A percentile compares a stretch with the other conserved stretches of the same genome.
Evolutionary conservation across 1,139 yeast species (phyloP).

Genomic region (Pichia sp.): DNA sequence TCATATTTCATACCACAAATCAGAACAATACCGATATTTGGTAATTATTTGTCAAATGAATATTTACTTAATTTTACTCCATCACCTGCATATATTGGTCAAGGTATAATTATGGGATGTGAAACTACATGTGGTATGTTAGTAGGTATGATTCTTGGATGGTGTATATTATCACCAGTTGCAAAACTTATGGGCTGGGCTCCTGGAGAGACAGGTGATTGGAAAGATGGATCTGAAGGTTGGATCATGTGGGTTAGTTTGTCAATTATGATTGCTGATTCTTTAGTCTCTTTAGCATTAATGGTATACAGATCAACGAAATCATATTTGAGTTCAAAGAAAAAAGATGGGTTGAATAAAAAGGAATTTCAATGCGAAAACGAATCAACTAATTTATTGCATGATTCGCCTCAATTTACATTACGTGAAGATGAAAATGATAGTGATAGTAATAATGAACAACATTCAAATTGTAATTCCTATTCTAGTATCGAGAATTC

Average conservation of each 20-base stretch:
- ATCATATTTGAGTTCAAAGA: not conserved
- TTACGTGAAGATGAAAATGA: not conserved
- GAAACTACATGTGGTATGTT: slow-evolving; percentile 90
- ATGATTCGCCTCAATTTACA: not conserved
- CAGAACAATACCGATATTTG: slow-evolving; percentile 70
- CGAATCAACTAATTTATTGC: slow-evolving; percentile 4
- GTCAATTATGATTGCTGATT: slow-evolving; percentile 91
- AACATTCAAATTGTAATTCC: slow-evolving; percentile 1
- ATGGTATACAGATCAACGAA: slow-evolving; percentile 44
- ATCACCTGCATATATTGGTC: slow-evolving; percentile 95
- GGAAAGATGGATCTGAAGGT: slow-evolving; percentile 93
- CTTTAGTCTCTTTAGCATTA: slow-evolving; percentile 71
- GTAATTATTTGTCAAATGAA: slow-evolving; percentile 50
- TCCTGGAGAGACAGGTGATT: slow-evolving; percentile 81
- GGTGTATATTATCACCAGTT: slow-evolving; percentile 85
- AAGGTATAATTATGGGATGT: slow-evolving; percentile 95
- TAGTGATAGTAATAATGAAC: too few relatives aligned
- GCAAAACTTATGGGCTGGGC: slow-evolving; percentile 76
- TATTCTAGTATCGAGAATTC: slow-evolving; percentile 13
- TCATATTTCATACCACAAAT: slow-evolving; percentile 72
- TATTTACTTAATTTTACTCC: slow-evolving; percentile 90
- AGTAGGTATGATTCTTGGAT: slow-evolving; percentile 81
- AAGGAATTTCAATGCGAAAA: not conserved
- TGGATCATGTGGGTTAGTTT: slow-evolving; percentile 96
- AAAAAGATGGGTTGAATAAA: not conserved